Evolutionary conservation across 106 monocot species (phyloP).

Genomic region (Acanthochlamys bracteata): DNA sequence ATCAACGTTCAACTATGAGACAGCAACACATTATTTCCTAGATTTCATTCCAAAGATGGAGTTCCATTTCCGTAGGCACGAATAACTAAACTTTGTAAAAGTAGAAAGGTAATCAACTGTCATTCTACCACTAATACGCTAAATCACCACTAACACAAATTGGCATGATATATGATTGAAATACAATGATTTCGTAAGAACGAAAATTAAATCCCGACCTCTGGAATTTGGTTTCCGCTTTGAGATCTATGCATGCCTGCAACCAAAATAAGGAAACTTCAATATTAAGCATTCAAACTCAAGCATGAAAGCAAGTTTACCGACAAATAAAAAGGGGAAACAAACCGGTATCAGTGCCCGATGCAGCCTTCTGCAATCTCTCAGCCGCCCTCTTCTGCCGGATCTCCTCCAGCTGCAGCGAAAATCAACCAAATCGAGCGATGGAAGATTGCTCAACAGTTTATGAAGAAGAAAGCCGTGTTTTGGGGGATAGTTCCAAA

Average conservation of each 20-base stretch:
- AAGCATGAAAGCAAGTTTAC: not conserved
- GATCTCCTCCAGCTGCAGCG: conserved; percentile 65
- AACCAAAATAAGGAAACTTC: conserved; percentile 6
- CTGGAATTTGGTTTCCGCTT: conserved; percentile 15
- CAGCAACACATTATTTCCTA: not conserved
- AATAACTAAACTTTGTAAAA: not conserved
- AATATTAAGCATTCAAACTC: not conserved
- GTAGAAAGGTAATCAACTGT: not conserved
- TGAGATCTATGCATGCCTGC: conserved; percentile 27
- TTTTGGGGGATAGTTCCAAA: not conserved
- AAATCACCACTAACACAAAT: not conserved
- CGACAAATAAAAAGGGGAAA: not conserved
- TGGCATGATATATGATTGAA: not conserved
- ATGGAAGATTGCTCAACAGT: not conserved
- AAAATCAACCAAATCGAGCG: too few relatives aligned
- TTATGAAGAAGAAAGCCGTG: not conserved
- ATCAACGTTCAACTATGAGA: not conserved
- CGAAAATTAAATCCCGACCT: conserved; percentile 42
- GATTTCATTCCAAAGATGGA: not conserved
- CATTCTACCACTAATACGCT: not conserved
- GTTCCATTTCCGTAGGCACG: not conserved
- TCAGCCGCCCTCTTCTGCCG: conserved; percentile 82
- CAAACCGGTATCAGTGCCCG: conserved; percentile 49
- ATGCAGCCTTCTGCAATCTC: conserved; percentile 35
- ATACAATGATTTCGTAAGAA: too few relatives aligned